phyloP scores from a whole-genome alignment of 148 eudicot species.

The Pharnaceum exiguum region DNA sequence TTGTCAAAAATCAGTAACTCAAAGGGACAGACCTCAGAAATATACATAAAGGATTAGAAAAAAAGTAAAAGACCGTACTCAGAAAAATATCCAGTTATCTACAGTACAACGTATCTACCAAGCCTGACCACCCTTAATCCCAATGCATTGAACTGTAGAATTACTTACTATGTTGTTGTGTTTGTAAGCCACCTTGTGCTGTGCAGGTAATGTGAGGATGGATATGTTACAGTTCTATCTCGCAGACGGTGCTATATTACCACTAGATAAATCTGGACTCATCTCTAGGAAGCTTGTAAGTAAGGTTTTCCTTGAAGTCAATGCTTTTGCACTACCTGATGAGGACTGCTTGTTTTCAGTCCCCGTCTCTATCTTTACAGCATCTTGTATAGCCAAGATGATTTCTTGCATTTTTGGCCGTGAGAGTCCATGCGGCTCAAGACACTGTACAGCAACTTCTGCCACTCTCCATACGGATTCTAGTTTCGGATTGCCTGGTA shows the following conservation, averaged over 20 bases:
- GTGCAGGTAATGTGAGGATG: background rate
- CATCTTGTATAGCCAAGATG: slow-evolving; percentile 81
- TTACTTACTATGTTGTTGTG: no score
- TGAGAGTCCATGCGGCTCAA: slow-evolving; percentile 56
- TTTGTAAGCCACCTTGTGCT: no score
- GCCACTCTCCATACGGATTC: slow-evolving; percentile 95
- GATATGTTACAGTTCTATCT: slow-evolving; percentile 33
- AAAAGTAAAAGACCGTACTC: background rate
- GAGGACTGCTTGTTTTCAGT: slow-evolving; percentile 34
- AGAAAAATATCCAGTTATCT: background rate
- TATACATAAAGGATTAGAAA: background rate
- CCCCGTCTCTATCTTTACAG: slow-evolving; percentile 78
- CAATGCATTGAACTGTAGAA: no score
- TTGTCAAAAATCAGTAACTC: background rate
- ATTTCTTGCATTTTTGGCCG: slow-evolving; percentile 94
- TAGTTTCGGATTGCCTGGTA: slow-evolving; percentile 45
- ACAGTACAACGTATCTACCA: background rate
- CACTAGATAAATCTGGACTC: slow-evolving; percentile 74
- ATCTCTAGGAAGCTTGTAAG: slow-evolving; percentile 89
- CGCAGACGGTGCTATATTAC: slow-evolving; percentile 60
- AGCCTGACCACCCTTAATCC: background rate
- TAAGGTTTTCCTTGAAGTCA: slow-evolving; percentile 70
- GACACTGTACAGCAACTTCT: slow-evolving; percentile 86
- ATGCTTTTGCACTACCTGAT: slow-evolving; percentile 51
- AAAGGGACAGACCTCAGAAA: background rate